phyloP scores from a whole-genome alignment of 2,329 filamentous ascomycete genomes.

The Apiospora sp. region DNA sequence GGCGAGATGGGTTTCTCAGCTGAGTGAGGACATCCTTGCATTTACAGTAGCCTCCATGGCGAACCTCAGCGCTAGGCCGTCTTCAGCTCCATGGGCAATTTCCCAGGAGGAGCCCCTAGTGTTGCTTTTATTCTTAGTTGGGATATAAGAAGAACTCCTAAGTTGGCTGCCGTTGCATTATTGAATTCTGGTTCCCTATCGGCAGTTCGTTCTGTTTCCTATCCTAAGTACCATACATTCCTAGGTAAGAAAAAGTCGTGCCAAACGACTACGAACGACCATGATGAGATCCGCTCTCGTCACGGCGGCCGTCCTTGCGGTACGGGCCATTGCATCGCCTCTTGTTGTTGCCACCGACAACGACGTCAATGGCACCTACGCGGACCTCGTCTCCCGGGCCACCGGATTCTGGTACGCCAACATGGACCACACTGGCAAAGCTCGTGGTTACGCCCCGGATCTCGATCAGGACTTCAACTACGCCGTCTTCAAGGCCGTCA shows the following conservation, averaged over 20 bases:
- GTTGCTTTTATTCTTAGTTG: conserved; percentile 4
- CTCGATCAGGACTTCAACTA: conserved; percentile 48
- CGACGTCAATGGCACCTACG: background rate
- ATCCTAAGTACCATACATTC: background rate
- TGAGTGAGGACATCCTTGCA: conserved; percentile 3
- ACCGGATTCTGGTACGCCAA: conserved; percentile 51
- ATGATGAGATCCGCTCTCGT: conserved; percentile 14
- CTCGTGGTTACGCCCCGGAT: conserved; percentile 51
- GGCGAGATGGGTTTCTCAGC: background rate
- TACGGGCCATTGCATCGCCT: background rate
- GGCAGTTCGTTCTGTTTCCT: background rate
- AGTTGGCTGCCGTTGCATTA: background rate
- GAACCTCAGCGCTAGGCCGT: background rate
- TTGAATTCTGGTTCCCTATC: background rate
- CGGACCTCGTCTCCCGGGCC: conserved; percentile 4
- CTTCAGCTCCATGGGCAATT: background rate
- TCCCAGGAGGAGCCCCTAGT: conserved; percentile 8
- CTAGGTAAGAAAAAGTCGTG: background rate
- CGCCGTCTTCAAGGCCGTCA: conserved; percentile 48
- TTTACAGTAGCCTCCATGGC: background rate
- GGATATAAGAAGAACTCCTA: background rate
- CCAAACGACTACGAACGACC: conserved; percentile 1
- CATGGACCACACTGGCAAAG: conserved; percentile 48
- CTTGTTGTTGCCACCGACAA: background rate
- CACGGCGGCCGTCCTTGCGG: conserved; percentile 3